Base-by-base conservation (phyloP, 1,284 basidiomycete genomes). In the Ganoderma sinense region DNA sequence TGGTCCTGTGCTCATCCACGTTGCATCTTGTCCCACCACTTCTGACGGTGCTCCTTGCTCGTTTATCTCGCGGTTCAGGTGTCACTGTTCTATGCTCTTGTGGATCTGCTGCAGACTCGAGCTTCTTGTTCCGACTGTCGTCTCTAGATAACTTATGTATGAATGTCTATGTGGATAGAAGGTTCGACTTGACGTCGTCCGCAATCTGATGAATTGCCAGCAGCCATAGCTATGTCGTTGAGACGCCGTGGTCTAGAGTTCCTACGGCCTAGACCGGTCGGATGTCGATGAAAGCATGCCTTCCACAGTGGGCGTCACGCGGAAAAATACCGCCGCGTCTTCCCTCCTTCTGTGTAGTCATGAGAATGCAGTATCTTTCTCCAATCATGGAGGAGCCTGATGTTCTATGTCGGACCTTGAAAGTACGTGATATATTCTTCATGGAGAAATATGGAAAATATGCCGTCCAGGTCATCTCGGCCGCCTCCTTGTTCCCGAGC, bases 341-440 rank as follows among this genome's bases (percentile, higher is more conserved):
- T 41, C 55, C 63, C 39, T 31, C 53, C 51, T 26, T 39, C 13
- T 20, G 23, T 51, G 48, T 39, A 56, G 39, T 36, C 63, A 53
- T 64, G 63, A 64, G 63, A 56, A 64, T 41, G 51, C 39, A 41
- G 51, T 64, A 48, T 26, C 51, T 41, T 41, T 48, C 51, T 41
- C 63, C 53, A 56, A 64, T 64, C 51, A 56, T 56, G 51, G 7
- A 18, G 26, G 36, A 23, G 55, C 5, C 51, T 56, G 31, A 56
- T 33, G 53, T 56, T 56, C 29, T 33, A 14, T 31, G 53, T 56
- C 53, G 53, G 53, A 56, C 26, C 29, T 56, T 56, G 11, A 56
- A 56, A 51, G 23, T 26, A 23, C 26, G 23, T 26, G 29, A 33
- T 33, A 11, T 33, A 33, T 56, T 33, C n/a, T 48, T 31, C 48